Evolutionary conservation across 495 filamentous ascomycete genomes (phyloP).

Genomic region (Aspergillus panamensis): DNA sequence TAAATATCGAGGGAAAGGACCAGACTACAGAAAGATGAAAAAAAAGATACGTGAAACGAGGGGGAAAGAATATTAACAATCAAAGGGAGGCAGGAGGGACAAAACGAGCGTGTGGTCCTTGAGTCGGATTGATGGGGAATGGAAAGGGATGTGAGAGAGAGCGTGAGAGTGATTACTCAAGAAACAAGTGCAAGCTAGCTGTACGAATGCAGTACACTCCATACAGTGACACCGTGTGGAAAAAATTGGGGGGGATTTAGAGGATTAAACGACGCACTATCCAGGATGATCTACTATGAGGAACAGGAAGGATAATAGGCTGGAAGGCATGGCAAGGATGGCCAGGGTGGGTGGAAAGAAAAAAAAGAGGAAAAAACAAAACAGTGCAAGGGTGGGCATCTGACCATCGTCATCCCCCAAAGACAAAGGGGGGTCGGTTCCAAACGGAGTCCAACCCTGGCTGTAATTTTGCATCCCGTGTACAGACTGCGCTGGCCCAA

Average conservation of each 20-base stretch:
- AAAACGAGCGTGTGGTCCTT: constrained; percentile 5
- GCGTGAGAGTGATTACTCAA: not conserved
- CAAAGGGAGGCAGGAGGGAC: not conserved
- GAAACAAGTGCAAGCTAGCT: not conserved
- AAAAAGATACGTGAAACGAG: not conserved
- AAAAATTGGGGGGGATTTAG: too few relatives aligned
- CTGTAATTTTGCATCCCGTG: constrained; percentile 21
- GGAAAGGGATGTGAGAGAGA: constrained; percentile 13
- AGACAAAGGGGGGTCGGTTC: constrained; percentile 5
- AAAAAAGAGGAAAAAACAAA: constrained; percentile 1
- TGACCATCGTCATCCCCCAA: constrained; percentile 7
- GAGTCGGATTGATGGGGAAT: constrained; percentile 5
- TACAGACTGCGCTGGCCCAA: constrained; percentile 14
- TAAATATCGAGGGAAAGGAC: not conserved
- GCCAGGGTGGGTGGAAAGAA: not conserved
- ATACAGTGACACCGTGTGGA: too few relatives aligned
- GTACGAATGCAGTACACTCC: not conserved
- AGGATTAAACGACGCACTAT: too few relatives aligned
- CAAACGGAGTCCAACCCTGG: constrained; percentile 19
- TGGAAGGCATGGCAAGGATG: not conserved
- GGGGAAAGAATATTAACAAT: constrained; percentile 6
- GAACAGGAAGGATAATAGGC: too few relatives aligned
- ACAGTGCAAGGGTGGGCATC: too few relatives aligned
- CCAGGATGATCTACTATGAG: too few relatives aligned
- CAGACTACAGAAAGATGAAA: not conserved